Evolutionary conservation across 192 early-diverging fungal species (phyloP), one percentile per base, ranked within the genome.

Genomic region (Oehlia diaphana): DNA sequence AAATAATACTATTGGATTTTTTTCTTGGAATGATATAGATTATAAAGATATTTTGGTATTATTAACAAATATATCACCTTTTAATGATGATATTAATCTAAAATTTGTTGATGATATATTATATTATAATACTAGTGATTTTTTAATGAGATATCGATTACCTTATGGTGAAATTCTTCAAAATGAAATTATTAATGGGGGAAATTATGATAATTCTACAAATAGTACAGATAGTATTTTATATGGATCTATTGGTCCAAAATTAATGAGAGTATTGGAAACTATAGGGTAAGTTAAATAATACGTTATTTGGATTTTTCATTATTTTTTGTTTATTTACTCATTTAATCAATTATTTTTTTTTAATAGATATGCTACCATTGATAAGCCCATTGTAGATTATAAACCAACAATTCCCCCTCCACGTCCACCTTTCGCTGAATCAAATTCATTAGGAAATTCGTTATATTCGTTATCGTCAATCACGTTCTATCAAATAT

Each of bases 111-210:
- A 35, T 13, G 13, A 31, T 16, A 16, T 33, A 14, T 23, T 28
- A 66, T 66, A 66, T 33, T 31, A 10, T 66, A 66, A 66, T 66
- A 66, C 65, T 1, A 66, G 65, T 66, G 65, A 66, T 33, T 66
- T 66, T 12, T 66, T 66, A 2, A 66, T 66, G 65, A 66, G 65
- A 66, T 9, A 12, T 66, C 12, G 35, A 28, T 12, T 3, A 6
- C 14, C n/a, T 66, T 5, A 16, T 13, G 65, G 65, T 12, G 14
- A 4, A 33, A 33, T 13, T 8, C 13, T 66, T 33, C 12, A 31
- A 6, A 23, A 33, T 5, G 10, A 33, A n/a, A 66, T 66, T 66
- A 66, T 10, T 14, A 10, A 13, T 66, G 28, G 65, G 0, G 65
- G 65, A 1, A 66, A 66, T 33, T 66, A 16, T 21, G 65, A 31